Evolutionary conservation across 805 yeast species (phyloP), one percentile per base, ranked within the genome.

Genomic region (Pichia manshurica): DNA sequence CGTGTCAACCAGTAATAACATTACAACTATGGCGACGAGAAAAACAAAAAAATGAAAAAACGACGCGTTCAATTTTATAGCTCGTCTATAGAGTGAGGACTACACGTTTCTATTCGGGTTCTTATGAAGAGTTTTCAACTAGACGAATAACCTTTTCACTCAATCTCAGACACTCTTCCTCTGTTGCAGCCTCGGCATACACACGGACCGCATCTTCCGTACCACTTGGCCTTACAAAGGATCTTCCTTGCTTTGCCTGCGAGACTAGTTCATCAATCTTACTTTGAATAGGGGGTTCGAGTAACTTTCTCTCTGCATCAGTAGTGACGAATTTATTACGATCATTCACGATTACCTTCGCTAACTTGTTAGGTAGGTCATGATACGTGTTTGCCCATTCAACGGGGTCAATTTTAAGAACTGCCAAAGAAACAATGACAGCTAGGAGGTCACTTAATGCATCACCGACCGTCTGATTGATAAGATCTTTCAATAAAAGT

Each of bases 381-480:
- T 75, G 69, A 65, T 91, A 93, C 39, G 79, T 78, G 9, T 66
- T 56, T 61, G 85, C 79, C 99, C 99, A 93, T 37, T 76, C 75
- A 3, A 61, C 62, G 2, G 96, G 87, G 2, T 77, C 59, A 20
- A 54, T 56, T 9, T 50, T 47, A 13, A 53, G 42, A 69, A 83
- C 70, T 8, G 73, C 60, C 56, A 84, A 72, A 8, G 89, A 80
- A 1, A 81, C 74, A 46, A 90, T 66, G 1, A 93, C 90, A 5
- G 85, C 79, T 49, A 93, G 68, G 65, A 93, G 70, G 64, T 93
- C 99, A n/a, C 96, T 80, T 44, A 93, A 83, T 10, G 99, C 96
- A 64, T 93, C 99, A 28, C 99, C 99, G n/a, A 93, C 98, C 1
- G 98, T 84, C 65, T 93, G 98, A 65, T 93, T 93, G 62, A 93